phyloP scores from a whole-genome alignment of 768 basidiomycete genomes.

The Leccinum olivaceopallidum region DNA sequence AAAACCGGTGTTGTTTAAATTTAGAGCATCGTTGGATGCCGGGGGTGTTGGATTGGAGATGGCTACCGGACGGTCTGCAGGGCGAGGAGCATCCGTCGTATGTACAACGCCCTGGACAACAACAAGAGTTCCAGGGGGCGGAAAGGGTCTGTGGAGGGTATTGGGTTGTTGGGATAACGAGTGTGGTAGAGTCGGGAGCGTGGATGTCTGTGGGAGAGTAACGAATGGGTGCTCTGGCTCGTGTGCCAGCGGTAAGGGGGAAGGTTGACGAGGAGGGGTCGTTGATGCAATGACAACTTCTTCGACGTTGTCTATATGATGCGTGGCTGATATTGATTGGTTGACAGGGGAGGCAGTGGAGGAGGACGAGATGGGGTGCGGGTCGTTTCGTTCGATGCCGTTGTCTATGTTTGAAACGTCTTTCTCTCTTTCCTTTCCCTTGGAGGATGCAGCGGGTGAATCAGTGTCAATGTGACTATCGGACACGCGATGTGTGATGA shows the following conservation, averaged over 20 bases:
- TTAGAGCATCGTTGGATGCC: conserved; percentile 4
- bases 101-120: conserved; percentile 85
- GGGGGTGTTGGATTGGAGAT: conserved; percentile 12
- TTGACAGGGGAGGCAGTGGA: conserved; percentile 13
- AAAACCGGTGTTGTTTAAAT: conserved; percentile 7
- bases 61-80: conserved; percentile 24
- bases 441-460: conserved; percentile 25
- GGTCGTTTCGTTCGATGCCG: conserved; percentile 3
- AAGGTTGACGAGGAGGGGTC: conserved; percentile 10
- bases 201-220: conserved; percentile 14
- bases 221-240: conserved; percentile 15
- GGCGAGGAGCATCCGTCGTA: conserved; percentile 62
- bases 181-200: conserved; percentile 21
- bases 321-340: conserved; percentile 3
- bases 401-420: conserved; percentile 16
- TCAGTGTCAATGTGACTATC: conserved; percentile 29
- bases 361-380: conserved; percentile 17
- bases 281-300: conserved; percentile 25
- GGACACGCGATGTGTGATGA: conserved; percentile 29
- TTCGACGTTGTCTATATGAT: conserved; percentile 19
- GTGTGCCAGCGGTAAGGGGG: conserved; percentile 13
- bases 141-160: conserved; percentile 48
- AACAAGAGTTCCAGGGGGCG: conserved; percentile 75
- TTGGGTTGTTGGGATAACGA: conserved; percentile 24
- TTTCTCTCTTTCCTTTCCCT: conserved; percentile 40